phyloP scores from a whole-genome alignment of 441 rosid genomes.

The Syzygium malaccense region DNA sequence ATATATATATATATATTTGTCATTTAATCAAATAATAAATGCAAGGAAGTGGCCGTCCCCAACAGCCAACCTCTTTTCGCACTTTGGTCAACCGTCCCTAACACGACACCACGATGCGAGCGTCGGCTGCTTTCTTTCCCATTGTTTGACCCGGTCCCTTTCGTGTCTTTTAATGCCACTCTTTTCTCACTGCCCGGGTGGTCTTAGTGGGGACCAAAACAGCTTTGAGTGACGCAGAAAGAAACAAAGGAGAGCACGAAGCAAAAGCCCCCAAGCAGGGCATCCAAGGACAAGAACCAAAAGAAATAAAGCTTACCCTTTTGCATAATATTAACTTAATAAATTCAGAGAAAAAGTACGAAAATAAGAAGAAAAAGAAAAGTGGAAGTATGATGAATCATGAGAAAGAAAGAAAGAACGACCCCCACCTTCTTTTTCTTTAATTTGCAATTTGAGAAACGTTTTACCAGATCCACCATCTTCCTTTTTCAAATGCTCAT shows the following conservation, averaged over 20 bases:
- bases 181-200: conserved; percentile 1
- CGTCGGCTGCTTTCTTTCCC: conserved; percentile 18
- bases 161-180: background rate
- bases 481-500: background rate
- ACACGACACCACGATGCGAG: conserved; percentile 22
- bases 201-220: background rate
- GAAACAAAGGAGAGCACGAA: background rate
- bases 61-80: conserved; percentile 8
- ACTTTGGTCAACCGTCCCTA: conserved; percentile 32
- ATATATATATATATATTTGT: no score
- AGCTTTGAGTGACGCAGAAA: background rate
- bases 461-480: background rate
- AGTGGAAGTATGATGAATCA: background rate
- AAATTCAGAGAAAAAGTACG: background rate
- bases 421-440: background rate
- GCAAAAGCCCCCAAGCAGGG: background rate
- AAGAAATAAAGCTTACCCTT: background rate
- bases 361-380: background rate
- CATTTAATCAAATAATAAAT: background rate
- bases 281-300: conserved; percentile 15
- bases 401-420: background rate
- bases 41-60: conserved; percentile 12
- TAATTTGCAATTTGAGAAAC: background rate
- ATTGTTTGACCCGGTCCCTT: conserved; percentile 26
- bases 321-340: background rate